Conservation (phyloP, 345 rosid species). For the Zanthoxylum bungeanum region DNA sequence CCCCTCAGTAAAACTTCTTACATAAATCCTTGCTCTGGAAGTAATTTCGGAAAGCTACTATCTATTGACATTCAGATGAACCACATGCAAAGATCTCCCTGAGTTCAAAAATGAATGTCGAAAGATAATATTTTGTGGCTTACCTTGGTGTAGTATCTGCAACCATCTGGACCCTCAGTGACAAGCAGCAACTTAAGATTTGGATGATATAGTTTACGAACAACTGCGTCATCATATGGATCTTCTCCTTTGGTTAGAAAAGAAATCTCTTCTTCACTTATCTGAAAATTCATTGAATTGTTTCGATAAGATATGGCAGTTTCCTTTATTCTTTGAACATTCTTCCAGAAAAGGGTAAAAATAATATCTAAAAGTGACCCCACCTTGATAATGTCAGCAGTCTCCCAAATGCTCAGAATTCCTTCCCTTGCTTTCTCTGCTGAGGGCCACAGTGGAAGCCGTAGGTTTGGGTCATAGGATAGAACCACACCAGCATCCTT, state of each 20-base stretch:
- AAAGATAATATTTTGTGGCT: slow-evolving; percentile 9
- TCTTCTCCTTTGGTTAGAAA: slow-evolving; percentile 90
- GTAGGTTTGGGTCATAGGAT: slow-evolving; percentile 88
- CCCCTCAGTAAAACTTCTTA: background rate
- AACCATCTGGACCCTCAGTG: slow-evolving; percentile 82
- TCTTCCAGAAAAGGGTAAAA: background rate
- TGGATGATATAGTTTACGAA: slow-evolving; percentile 67
- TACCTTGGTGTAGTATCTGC: slow-evolving; percentile 94
- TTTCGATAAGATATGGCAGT: background rate
- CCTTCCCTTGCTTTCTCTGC: slow-evolving; percentile 82
- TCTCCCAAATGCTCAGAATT: slow-evolving; percentile 82
- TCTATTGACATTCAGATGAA: background rate
- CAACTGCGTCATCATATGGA: slow-evolving; percentile 83
- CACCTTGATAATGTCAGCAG: slow-evolving; percentile 85
- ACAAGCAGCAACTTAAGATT: slow-evolving; percentile 85
- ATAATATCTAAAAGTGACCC: background rate
- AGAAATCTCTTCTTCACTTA: slow-evolving; percentile 85
- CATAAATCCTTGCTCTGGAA: background rate
- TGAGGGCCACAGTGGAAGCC: slow-evolving; percentile 96
- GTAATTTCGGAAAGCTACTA: background rate
- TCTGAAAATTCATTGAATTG: slow-evolving; percentile 35
- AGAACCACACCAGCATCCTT: slow-evolving; percentile 87
- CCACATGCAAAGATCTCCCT: background rate
- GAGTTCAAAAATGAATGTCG: background rate
- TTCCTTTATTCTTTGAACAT: background rate